Evolutionary conservation across 1,284 basidiomycete species (phyloP).

Genomic region (Cutaneotrichosporon cutaneum): DNA sequence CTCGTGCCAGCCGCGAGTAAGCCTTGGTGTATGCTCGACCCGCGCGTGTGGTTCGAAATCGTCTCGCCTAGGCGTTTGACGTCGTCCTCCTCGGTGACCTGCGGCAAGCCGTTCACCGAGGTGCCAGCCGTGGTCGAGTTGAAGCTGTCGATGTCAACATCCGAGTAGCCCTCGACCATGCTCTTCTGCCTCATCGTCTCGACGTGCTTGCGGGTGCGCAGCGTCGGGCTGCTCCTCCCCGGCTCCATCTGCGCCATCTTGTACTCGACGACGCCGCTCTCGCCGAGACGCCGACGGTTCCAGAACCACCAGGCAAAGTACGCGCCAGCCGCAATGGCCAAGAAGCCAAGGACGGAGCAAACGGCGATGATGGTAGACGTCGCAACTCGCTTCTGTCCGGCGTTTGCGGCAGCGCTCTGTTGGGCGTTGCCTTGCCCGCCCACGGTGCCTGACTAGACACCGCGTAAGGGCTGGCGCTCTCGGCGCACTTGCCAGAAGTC

Average conservation of each 20-base stretch:
- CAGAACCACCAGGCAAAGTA: constrained; percentile 53
- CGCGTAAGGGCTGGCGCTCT: constrained; percentile 36
- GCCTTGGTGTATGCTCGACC: constrained; percentile 18
- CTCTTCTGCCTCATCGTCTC: constrained; percentile 46
- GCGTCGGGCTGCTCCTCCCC: constrained; percentile 28
- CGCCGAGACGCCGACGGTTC: constrained; percentile 47
- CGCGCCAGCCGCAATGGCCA: constrained; percentile 41
- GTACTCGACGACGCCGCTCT: constrained; percentile 38
- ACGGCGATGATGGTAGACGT: constrained; percentile 44
- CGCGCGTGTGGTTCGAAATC: constrained; percentile 19
- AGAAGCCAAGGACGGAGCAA: constrained; percentile 45
- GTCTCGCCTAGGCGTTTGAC: not conserved
- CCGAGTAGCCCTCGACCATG: constrained; percentile 51
- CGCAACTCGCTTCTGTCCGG: constrained; percentile 26
- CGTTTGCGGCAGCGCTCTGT: constrained; percentile 12
- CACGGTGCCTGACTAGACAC: constrained; percentile 27
- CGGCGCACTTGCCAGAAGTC: constrained; percentile 52
- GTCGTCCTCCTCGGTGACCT: constrained; percentile 32
- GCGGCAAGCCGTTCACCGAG: constrained; percentile 38
- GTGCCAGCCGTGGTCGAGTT: constrained; percentile 36
- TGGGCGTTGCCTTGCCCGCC: constrained; percentile 1
- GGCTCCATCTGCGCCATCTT: constrained; percentile 17
- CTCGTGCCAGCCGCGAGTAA: constrained; percentile 1
- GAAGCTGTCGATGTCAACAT: constrained; percentile 48
- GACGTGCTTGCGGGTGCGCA: constrained; percentile 44